These are phyloP conservation scores for Begonia fuchsioides DNA, from an alignment of 306 rosid species.

Conservation along the genomic window DNA sequence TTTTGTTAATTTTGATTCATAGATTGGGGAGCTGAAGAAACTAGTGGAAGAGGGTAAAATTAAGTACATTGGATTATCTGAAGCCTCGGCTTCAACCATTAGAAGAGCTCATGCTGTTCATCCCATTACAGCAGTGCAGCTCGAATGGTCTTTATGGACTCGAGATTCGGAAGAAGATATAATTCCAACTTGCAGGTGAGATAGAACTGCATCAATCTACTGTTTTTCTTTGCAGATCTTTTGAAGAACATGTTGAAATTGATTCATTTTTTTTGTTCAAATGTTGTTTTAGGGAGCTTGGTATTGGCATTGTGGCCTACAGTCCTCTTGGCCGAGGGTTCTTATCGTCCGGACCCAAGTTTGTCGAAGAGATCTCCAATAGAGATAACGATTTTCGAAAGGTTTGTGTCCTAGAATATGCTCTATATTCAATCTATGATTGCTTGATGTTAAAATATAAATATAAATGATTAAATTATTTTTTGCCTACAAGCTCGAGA, in stretches of 20 bases:
- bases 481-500: no score
- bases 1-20: neutral
- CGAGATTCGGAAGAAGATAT: no score
- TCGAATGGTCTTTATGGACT: no score
- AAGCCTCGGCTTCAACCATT: conserved; percentile 56
- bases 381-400: conserved; percentile 21
- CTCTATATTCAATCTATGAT: neutral
- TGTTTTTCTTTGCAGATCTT: no score
- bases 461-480: no score
- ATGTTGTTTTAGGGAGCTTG: conserved; percentile 27
- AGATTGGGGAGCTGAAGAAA: conserved; percentile 58
- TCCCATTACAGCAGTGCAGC: no score
- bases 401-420: conserved; percentile 24
- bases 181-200: no score
- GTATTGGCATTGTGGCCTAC: conserved; percentile 54
- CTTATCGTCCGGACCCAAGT: conserved; percentile 32
- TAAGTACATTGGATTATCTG: conserved; percentile 47
- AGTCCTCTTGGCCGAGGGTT: conserved; percentile 65
- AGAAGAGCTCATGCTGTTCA: conserved; percentile 50
- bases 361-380: conserved; percentile 20
- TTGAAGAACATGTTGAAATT: no score
- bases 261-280: neutral
- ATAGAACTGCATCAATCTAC: no score
- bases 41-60: conserved; percentile 49
- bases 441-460: no score